A percentile compares a stretch with the other conserved stretches of the same genome.
Conservation (phyloP, 345 rosid species). For the Adansonia digitata region DNA sequence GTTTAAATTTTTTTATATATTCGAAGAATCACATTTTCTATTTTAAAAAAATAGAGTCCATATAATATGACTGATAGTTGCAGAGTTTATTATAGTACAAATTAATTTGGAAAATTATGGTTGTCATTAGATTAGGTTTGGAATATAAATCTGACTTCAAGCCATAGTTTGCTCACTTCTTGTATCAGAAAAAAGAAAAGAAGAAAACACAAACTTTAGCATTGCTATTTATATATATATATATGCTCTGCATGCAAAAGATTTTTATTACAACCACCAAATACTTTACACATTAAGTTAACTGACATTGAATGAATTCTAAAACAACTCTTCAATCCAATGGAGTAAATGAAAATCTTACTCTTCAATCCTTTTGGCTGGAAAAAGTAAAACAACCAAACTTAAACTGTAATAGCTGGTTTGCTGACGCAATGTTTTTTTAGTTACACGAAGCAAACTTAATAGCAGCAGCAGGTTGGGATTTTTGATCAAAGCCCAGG, state of each 20-base stretch:
- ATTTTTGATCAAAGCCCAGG: slow-evolving; percentile 25
- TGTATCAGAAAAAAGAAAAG: not conserved
- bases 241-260: too few species aligned
- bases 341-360: not conserved
- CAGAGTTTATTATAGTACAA: not conserved
- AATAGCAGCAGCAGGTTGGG: slow-evolving; percentile 6
- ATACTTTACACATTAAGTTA: not conserved
- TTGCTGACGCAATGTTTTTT: not conserved
- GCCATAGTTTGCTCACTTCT: not conserved
- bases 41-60: too few species aligned
- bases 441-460: not conserved
- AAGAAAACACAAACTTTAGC: not conserved
- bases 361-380: not conserved
- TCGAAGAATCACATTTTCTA: too few species aligned
- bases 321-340: not conserved
- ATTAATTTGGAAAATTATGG: not conserved
- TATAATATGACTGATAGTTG: too few species aligned
- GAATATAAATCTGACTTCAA: not conserved
- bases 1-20: too few species aligned
- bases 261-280: not conserved
- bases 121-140: not conserved
- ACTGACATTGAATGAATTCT: not conserved
- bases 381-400: not conserved
- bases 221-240: not conserved
- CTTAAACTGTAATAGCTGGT: not conserved